phyloP scores from a whole-genome alignment of 306 rosid species.

The Biancaea sappan region DNA sequence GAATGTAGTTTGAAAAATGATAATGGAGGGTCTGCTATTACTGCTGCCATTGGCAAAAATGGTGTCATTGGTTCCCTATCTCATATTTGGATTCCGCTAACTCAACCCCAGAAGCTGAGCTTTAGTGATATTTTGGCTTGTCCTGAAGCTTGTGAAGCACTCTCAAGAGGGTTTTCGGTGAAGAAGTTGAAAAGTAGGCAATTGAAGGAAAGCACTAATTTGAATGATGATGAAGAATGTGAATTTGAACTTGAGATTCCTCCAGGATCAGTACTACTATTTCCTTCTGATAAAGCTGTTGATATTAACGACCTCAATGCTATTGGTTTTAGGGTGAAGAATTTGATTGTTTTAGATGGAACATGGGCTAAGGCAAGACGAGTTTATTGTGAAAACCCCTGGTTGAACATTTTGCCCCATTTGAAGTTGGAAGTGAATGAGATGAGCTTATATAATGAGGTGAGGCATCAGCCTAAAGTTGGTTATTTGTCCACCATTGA shows the following conservation, averaged over 20 bases:
- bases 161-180: conserved; percentile 67
- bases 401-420: conserved; percentile 80
- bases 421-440: conserved; percentile 68
- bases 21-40: conserved; percentile 38
- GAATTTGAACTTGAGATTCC: conserved; percentile 62
- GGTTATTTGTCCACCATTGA: conserved; percentile 85
- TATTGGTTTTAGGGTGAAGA: conserved; percentile 53
- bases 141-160: conserved; percentile 59
- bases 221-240: conserved; percentile 57
- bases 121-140: conserved; percentile 45
- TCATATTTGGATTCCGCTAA: conserved; percentile 59
- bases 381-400: conserved; percentile 78
- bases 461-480: conserved; percentile 74
- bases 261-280: conserved; percentile 70
- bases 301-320: conserved; percentile 38
- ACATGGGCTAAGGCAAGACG: conserved; percentile 96
- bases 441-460: conserved; percentile 75
- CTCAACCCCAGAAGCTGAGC: conserved; percentile 15
- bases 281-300: conserved; percentile 72
- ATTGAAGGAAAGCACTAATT: conserved; percentile 28
- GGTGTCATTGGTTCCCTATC: conserved; percentile 55
- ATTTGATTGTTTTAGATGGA: conserved; percentile 81
- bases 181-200: conserved; percentile 56
- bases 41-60: conserved; percentile 56
- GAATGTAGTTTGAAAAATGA: conserved; percentile 21